Conservation (phyloP, 768 basidiomycete genomes). For the Pisolithus microcarpus region DNA sequence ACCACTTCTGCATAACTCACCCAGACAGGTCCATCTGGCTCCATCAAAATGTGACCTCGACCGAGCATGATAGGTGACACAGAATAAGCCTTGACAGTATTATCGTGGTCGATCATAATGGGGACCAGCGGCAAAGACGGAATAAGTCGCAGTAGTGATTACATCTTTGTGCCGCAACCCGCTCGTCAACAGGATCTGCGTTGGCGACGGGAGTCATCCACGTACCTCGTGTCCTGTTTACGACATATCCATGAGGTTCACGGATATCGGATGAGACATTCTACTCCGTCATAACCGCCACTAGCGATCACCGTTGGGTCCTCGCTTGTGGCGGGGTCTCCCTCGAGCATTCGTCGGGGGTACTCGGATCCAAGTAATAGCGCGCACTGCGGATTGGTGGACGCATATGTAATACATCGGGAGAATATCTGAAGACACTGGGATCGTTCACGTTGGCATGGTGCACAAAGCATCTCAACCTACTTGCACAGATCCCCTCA, state of each 20-base stretch:
- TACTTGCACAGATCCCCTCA: constrained; percentile 26
- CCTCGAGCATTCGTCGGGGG: constrained; percentile 51
- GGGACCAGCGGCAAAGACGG: constrained; percentile 61
- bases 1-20: constrained; percentile 36
- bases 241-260: constrained; percentile 55
- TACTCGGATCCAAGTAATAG: constrained; percentile 65
- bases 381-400: constrained; percentile 77
- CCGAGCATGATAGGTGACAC: constrained; percentile 69
- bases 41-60: constrained; percentile 61
- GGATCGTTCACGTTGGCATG: background rate
- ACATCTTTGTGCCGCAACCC: constrained; percentile 43
- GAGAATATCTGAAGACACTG: constrained; percentile 30
- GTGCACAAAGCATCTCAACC: background rate
- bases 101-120: constrained; percentile 78
- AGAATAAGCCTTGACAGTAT: constrained; percentile 68
- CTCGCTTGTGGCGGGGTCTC: constrained; percentile 33
- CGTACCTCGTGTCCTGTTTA: constrained; percentile 73
- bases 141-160: constrained; percentile 60
- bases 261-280: constrained; percentile 72
- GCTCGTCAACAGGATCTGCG: background rate
- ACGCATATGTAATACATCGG: constrained; percentile 68
- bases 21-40: constrained; percentile 79
- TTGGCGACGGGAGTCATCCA: constrained; percentile 1
- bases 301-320: constrained; percentile 72
- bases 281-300: constrained; percentile 75